Conservation (phyloP, 2,329 filamentous ascomycete species). For the Alternaria gaisen region DNA sequence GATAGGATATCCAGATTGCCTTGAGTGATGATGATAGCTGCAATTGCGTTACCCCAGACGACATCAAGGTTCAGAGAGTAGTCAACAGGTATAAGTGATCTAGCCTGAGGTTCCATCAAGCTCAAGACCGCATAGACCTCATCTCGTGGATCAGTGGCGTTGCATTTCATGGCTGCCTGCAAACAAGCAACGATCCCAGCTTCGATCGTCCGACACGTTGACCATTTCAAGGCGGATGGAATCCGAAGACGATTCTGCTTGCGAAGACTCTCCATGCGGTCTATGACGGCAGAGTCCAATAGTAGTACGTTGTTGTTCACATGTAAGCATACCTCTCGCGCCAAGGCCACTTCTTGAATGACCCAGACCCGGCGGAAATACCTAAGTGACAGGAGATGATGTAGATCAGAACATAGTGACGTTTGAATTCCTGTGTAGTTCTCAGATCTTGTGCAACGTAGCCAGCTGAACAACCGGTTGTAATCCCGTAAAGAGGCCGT, state of each 20-base stretch:
- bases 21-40: background rate
- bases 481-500: background rate
- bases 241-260: background rate
- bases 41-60: background rate
- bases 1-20: background rate
- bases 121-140: conserved; percentile 20
- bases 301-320: conserved; percentile 8
- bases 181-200: background rate
- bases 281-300: background rate
- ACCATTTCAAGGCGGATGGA: background rate
- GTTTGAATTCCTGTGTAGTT: background rate
- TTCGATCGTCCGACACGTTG: no score
- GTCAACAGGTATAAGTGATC: conserved; percentile 8
- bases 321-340: conserved; percentile 9
- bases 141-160: conserved; percentile 15
- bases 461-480: background rate
- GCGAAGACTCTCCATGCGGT: background rate
- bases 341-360: conserved; percentile 27
- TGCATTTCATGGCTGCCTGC: no score
- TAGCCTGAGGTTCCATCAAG: conserved; percentile 9
- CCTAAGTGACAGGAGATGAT: background rate
- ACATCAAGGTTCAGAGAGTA: conserved; percentile 8
- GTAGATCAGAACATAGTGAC: background rate
- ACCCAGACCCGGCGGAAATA: conserved; percentile 30
- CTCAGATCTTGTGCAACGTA: background rate